These are phyloP conservation scores for Alternaria panax DNA, from an alignment of 2,329 filamentous ascomycete species.

Conservation along the genomic window DNA sequence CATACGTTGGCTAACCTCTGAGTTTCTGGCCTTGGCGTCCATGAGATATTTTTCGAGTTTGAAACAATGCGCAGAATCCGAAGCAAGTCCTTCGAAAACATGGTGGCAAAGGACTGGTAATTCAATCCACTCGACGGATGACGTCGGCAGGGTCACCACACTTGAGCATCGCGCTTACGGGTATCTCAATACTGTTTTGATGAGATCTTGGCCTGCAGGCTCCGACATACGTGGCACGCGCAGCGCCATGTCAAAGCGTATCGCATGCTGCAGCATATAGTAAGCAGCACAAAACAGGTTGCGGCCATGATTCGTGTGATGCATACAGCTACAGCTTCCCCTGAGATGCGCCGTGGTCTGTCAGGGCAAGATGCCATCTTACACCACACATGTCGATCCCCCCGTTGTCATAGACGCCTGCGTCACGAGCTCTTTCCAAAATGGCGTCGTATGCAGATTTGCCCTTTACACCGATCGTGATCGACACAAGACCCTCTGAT, in stretches of 20 bases:
- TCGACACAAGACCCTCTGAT: slow-evolving; percentile 49
- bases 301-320: background rate
- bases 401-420: slow-evolving; percentile 42
- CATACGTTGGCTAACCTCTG: no score
- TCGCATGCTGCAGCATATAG: background rate
- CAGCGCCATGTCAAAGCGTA: background rate
- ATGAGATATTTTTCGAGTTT: background rate
- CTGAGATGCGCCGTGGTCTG: slow-evolving; percentile 23
- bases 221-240: slow-evolving; percentile 4
- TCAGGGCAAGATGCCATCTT: slow-evolving; percentile 48
- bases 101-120: background rate
- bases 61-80: background rate
- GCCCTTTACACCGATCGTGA: slow-evolving; percentile 51
- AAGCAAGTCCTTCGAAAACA: background rate
- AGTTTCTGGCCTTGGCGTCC: no score
- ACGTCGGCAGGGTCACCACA: background rate
- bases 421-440: slow-evolving; percentile 38
- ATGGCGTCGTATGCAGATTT: slow-evolving; percentile 43
- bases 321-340: slow-evolving; percentile 29
- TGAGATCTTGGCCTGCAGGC: slow-evolving; percentile 2
- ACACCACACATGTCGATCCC: slow-evolving; percentile 51
- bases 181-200: background rate
- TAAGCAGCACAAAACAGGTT: background rate
- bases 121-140: background rate
- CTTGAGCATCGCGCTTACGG: background rate